phyloP scores from a whole-genome alignment of 129 eudicot genomes.

The Flaveria trinervia region DNA sequence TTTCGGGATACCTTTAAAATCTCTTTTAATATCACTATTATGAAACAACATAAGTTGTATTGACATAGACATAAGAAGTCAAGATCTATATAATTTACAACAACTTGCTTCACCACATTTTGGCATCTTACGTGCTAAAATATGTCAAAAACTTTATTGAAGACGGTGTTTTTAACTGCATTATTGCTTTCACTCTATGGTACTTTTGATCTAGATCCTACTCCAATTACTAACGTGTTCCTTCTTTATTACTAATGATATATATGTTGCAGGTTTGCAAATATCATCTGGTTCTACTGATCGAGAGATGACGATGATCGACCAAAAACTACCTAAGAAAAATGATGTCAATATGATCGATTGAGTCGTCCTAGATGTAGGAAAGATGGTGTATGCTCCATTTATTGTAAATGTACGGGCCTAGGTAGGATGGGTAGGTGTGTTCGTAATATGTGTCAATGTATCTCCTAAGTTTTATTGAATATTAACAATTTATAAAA shows the following conservation, averaged over 20 bases:
- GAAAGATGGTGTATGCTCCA: not conserved
- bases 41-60: too few relatives aligned
- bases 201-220: not conserved
- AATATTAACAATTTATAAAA: not conserved
- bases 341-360: not conserved
- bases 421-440: not conserved
- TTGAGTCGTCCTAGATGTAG: not conserved
- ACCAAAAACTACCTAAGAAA: not conserved
- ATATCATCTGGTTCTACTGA: not conserved
- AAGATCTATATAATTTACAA: too few relatives aligned
- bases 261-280: not conserved
- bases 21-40: too few relatives aligned
- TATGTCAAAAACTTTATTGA: not conserved
- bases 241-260: not conserved
- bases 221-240: not conserved
- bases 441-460: not conserved
- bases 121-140: not conserved
- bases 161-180: not conserved
- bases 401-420: slow-evolving; percentile 4
- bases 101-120: not conserved
- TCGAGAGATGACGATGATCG: not conserved
- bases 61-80: too few relatives aligned
- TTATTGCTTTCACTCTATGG: slow-evolving; percentile 2
- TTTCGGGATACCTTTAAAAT: too few relatives aligned
- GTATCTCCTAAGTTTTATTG: not conserved